Base-by-base conservation (phyloP, 805 yeast genomes). In the Kregervanrija fluxuum region DNA sequence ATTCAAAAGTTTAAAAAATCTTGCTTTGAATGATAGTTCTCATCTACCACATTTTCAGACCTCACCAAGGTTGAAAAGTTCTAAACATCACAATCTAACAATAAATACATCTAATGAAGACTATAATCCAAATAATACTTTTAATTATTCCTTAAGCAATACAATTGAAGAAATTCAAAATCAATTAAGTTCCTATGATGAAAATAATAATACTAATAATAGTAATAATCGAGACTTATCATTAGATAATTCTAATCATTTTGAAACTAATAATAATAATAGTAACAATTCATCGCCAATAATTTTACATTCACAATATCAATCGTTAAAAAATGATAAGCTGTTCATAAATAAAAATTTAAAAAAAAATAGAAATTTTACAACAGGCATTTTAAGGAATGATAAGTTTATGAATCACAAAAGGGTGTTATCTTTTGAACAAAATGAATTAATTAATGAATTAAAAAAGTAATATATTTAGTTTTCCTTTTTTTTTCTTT, bases 381-480 rank as follows among this genome's bases (percentile, higher is more conserved):
- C 56, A 5, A 43, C 50, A 5, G 46, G 48, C n/a, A 41, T 41
- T 8, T n/a, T 43, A 9, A 30, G 33, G 22, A 30, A 37, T 5
- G 42, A 32, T 6, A 30, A 15, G 22, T 15, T 36, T 36, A 14
- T n/a, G 9, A 31, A 15, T 30, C 53, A 49, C 30, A 62, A 59
- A 41, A 56, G 76, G 44, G 64, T 65, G 1, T 59, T 76, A 32
- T 75, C 82, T 0, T 73, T 62, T 50, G 85, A 79, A 55, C 82
- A 79, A 53, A 60, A 61, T 36, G 75, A 74, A 53, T 57, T 79
- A 12, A 58, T 77, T 41, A 64, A 64, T 35, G 79, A 73, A 54
- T 56, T 78, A 39, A 68, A 68, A 16, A 58, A 53, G 15, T 14
- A 35, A 22, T 41, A 31, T 31, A 3, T 38, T 11, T 11, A 36